Evolutionary conservation across 805 yeast species (phyloP).

Genomic region (Cyberlindnera xylosilytica): DNA sequence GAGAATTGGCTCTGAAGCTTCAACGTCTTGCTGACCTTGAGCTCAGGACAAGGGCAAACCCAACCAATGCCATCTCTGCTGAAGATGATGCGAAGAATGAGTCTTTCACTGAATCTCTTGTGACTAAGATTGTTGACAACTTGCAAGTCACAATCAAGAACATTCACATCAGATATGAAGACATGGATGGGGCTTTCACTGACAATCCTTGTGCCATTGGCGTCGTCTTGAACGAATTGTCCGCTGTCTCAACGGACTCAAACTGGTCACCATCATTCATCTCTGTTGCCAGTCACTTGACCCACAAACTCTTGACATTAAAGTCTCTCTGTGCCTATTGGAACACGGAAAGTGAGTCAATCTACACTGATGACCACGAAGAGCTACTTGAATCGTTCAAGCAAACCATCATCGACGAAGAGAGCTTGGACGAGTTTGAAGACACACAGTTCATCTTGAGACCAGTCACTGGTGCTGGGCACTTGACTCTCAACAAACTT

Average conservation of each 20-base stretch:
- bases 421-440: conserved; percentile 30
- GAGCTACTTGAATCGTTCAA: conserved; percentile 48
- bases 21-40: conserved; percentile 66
- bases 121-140: conserved; percentile 90
- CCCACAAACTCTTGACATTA: conserved; percentile 75
- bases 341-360: conserved; percentile 62
- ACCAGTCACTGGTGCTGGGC: conserved; percentile 90
- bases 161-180: conserved; percentile 92
- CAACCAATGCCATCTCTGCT: conserved; percentile 31
- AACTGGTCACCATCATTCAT: conserved; percentile 85
- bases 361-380: conserved; percentile 46
- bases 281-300: conserved; percentile 58
- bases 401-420: conserved; percentile 35
- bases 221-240: conserved; percentile 74
- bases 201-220: conserved; percentile 81
- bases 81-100: conserved; percentile 55
- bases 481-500: conserved; percentile 71
- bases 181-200: conserved; percentile 61
- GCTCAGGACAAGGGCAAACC: conserved; percentile 43
- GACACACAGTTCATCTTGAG: conserved; percentile 57
- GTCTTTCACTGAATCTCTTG: conserved; percentile 79
- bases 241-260: conserved; percentile 87
- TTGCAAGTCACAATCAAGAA: conserved; percentile 86
- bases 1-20: conserved; percentile 63
- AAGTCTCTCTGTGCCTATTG: conserved; percentile 77